These are phyloP conservation scores for Pascua guehoae DNA, from an alignment of 1,284 basidiomycete species.

Conservation along the genomic window DNA sequence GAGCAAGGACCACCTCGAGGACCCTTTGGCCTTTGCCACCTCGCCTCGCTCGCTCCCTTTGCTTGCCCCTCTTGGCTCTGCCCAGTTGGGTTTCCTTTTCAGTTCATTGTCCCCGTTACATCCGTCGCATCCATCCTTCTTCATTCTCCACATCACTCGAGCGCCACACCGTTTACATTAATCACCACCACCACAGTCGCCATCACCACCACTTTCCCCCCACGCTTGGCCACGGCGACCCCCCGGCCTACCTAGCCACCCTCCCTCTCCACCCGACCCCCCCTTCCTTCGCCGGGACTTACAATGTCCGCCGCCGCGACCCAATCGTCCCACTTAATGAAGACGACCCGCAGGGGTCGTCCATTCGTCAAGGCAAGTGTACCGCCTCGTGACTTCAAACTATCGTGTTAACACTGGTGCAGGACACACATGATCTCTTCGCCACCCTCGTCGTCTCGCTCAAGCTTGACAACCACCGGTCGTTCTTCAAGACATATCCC, in stretches of 20 bases:
- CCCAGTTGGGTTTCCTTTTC: no score
- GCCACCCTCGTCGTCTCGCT: slow-evolving; percentile 94
- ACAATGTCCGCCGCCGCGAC: slow-evolving; percentile 22
- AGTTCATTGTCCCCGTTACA: neutral
- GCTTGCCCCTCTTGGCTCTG: no score
- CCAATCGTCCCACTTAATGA: slow-evolving; percentile 82
- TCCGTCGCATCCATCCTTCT: neutral
- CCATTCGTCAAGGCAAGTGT: slow-evolving; percentile 79
- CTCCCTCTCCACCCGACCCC: neutral
- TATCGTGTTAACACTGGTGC: slow-evolving; percentile 1
- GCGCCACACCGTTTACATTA: neutral
- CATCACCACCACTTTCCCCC: neutral
- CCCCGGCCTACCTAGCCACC: neutral
- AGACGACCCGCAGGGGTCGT: slow-evolving; percentile 87
- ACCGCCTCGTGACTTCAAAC: neutral
- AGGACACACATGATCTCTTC: slow-evolving; percentile 98
- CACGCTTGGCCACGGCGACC: neutral
- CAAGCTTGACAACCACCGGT: slow-evolving; percentile 80
- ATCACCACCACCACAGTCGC: neutral
- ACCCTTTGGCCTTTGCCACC: no score
- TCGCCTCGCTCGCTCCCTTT: no score
- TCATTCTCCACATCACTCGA: neutral
- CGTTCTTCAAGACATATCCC: slow-evolving; percentile 90
- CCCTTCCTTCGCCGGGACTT: slow-evolving; percentile 1
- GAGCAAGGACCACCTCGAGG: no score